phyloP scores from a whole-genome alignment of 1,284 basidiomycete species.

The Cerioporus squamosus region DNA sequence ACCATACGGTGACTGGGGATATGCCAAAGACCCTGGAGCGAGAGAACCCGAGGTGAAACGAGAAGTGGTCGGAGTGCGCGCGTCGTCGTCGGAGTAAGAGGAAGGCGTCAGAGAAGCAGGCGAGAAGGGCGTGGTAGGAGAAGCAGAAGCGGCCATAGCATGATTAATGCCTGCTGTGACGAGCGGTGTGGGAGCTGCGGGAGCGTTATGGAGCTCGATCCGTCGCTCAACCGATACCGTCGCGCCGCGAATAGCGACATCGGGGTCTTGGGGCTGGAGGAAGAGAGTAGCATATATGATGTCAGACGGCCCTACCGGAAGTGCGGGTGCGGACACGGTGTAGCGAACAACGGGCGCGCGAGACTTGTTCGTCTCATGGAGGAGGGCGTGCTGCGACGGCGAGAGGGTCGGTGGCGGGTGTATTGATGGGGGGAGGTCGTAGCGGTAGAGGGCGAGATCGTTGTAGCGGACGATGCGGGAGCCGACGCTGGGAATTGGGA shows the following conservation, averaged over 20 bases:
- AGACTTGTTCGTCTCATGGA: constrained; percentile 33
- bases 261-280: constrained; percentile 39
- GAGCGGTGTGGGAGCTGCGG: constrained; percentile 24
- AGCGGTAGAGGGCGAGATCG: constrained; percentile 69
- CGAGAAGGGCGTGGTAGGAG: constrained; percentile 14
- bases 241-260: constrained; percentile 38
- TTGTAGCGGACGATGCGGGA: constrained; percentile 67
- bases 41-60: constrained; percentile 6
- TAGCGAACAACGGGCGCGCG: constrained; percentile 41
- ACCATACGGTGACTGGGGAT: constrained; percentile 14
- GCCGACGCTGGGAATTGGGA: constrained; percentile 66
- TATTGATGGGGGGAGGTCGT: constrained; percentile 47
- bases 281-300: constrained; percentile 42
- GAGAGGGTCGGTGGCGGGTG: constrained; percentile 18
- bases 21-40: constrained; percentile 9
- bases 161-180: constrained; percentile 31
- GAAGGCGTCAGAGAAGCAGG: constrained; percentile 16
- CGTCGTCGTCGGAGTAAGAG: constrained; percentile 11
- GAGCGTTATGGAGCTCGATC: constrained; percentile 38
- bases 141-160: constrained; percentile 30
- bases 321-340: constrained; percentile 40
- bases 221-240: constrained; percentile 44
- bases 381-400: constrained; percentile 21
- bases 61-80: constrained; percentile 18
- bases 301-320: constrained; percentile 44